Evolutionary conservation across 192 early-diverging fungal genomes (phyloP).

Genomic region (Coemansia sp.): DNA sequence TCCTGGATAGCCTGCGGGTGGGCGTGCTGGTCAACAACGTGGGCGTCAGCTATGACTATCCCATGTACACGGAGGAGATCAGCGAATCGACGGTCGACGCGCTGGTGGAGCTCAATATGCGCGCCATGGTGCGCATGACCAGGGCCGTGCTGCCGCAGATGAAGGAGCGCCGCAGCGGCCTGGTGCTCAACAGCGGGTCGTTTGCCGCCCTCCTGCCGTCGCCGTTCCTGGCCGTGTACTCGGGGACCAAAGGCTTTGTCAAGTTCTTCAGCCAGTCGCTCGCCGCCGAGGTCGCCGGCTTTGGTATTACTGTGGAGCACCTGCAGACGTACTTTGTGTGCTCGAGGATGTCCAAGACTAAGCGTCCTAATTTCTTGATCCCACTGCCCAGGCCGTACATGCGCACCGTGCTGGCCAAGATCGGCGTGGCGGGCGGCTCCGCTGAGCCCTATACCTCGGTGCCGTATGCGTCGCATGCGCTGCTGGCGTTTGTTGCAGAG

Average conservation of each 20-base stretch:
- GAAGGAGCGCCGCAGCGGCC: conserved; percentile 67
- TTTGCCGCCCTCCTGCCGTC: conserved; percentile 81
- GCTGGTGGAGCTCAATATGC: conserved; percentile 86
- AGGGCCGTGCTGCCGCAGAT: conserved; percentile 76
- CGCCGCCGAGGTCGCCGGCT: conserved; percentile 66
- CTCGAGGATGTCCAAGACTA: conserved; percentile 91
- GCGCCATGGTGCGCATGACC: conserved; percentile 77
- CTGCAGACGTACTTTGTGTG: conserved; percentile 95
- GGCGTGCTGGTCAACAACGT: conserved; percentile 87
- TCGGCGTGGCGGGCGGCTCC: conserved; percentile 65
- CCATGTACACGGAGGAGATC: conserved; percentile 81
- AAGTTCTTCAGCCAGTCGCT: conserved; percentile 85
- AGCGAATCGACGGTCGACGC: conserved; percentile 55
- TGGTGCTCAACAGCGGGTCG: conserved; percentile 92
- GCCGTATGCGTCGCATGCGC: conserved; percentile 41
- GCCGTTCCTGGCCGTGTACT: conserved; percentile 85
- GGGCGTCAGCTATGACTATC: conserved; percentile 85
- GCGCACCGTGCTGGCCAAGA: conserved; percentile 59
- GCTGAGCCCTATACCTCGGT: conserved; percentile 54
- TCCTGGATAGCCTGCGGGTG: conserved; percentile 54
- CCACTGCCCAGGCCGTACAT: conserved; percentile 82
- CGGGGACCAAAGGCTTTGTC: conserved; percentile 90
- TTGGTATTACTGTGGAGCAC: conserved; percentile 81
- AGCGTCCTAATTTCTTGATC: conserved; percentile 70
- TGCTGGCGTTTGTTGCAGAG: conserved; percentile 39